Evolutionary conservation across 495 filamentous ascomycete genomes (phyloP).

Genomic region (Lasiosphaeria hispida): DNA sequence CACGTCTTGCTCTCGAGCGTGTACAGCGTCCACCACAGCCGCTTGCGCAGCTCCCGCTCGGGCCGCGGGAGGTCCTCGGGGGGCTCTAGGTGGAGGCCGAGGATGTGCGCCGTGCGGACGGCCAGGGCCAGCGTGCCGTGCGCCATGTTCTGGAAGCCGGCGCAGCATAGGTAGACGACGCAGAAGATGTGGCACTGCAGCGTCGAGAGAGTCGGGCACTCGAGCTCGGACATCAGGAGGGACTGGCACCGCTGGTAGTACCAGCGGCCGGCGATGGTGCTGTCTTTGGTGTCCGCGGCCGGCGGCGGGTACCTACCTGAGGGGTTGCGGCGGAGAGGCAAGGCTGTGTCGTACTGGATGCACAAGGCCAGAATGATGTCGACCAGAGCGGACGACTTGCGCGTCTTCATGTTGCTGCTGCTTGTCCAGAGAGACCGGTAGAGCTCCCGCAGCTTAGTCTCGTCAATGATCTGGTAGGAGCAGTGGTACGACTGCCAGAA

Average conservation of each 20-base stretch:
- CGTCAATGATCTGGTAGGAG: constrained; percentile 41
- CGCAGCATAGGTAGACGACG: constrained; percentile 57
- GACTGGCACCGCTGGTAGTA: constrained; percentile 42
- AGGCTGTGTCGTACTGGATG: constrained; percentile 50
- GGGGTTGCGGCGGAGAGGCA: constrained; percentile 20
- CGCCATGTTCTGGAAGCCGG: constrained; percentile 52
- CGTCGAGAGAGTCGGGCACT: constrained; percentile 49
- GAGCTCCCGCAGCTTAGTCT: constrained; percentile 46
- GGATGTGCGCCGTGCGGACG: constrained; percentile 47
- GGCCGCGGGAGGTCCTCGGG: constrained; percentile 31
- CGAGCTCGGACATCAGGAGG: constrained; percentile 44
- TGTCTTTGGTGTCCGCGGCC: constrained; percentile 31
- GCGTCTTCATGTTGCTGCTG: constrained; percentile 26
- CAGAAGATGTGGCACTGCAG: constrained; percentile 57
- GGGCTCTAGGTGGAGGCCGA: constrained; percentile 53
- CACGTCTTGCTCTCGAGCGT: constrained; percentile 45
- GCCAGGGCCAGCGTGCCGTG: constrained; percentile 41
- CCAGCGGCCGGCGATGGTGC: constrained; percentile 27
- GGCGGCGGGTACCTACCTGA: constrained; percentile 6
- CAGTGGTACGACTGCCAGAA: constrained; percentile 52
- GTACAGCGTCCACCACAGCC: constrained; percentile 55
- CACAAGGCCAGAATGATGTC: constrained; percentile 55
- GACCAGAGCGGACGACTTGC: constrained; percentile 51
- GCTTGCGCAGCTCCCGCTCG: constrained; percentile 42
- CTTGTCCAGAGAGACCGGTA: constrained; percentile 47